Evolutionary conservation across 306 rosid species (phyloP).

Genomic region (Calophaca sinica): DNA sequence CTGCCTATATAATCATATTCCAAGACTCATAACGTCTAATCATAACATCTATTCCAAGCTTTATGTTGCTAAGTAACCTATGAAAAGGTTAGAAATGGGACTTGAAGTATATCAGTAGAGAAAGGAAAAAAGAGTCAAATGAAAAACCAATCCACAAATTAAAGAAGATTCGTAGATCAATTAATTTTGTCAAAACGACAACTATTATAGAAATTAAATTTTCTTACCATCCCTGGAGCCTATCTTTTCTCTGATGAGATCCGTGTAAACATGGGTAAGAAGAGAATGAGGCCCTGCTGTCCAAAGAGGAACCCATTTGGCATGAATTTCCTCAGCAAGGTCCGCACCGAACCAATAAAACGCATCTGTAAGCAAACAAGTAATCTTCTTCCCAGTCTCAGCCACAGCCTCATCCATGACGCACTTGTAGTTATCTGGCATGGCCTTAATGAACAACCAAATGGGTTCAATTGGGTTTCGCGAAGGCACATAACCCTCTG

Average conservation of each 20-base stretch:
- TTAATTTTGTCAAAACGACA: neutral
- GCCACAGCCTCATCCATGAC: conserved; percentile 52
- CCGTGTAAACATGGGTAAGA: conserved; percentile 52
- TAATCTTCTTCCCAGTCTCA: conserved; percentile 46
- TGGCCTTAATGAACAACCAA: conserved; percentile 49
- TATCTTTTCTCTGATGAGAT: conserved; percentile 49
- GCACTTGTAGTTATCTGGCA: conserved; percentile 48
- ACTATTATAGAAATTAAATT: no score
- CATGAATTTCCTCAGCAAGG: conserved; percentile 54
- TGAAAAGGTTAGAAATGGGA: no score
- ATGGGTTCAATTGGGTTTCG: conserved; percentile 45
- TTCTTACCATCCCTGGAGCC: conserved; percentile 13
- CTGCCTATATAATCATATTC: no score
- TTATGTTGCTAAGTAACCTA: no score
- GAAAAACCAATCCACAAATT: no score
- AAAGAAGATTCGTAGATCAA: no score
- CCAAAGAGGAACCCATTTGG: conserved; percentile 85
- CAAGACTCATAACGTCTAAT: no score
- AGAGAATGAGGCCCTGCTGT: conserved; percentile 72
- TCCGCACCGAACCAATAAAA: conserved; percentile 70
- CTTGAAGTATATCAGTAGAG: no score
- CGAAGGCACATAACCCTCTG: conserved; percentile 47
- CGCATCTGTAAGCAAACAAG: conserved; percentile 74
- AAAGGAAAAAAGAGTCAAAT: no score
- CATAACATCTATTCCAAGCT: no score